A percentile compares a stretch with the other conserved stretches of the same genome.
These are phyloP conservation scores for Ceratobasidium papillatum DNA, from an alignment of 1,284 basidiomycete species.

Conservation along the genomic window DNA sequence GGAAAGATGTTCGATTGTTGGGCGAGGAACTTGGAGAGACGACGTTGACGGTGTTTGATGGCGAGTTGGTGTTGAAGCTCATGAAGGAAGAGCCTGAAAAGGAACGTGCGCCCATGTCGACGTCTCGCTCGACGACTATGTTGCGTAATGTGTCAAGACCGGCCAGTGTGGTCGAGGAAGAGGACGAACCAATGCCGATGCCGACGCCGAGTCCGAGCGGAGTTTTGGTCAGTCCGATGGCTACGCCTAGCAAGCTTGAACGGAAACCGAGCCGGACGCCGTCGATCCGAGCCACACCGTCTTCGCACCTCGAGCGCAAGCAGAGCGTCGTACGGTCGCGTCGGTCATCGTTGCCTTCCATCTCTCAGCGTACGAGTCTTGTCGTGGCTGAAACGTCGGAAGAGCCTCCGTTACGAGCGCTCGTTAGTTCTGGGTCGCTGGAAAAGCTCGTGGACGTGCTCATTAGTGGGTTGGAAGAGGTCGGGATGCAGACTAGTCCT, in stretches of 20 bases:
- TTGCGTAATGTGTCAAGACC: constrained; percentile 31
- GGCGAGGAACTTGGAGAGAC: constrained; percentile 54
- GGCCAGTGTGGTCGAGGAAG: constrained; percentile 28
- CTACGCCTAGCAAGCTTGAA: constrained; percentile 51
- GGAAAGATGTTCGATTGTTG: constrained; percentile 16
- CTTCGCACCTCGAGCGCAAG: constrained; percentile 74
- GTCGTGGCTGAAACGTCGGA: constrained; percentile 58
- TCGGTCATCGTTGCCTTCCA: constrained; percentile 76
- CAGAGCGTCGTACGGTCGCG: constrained; percentile 65
- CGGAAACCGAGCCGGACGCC: constrained; percentile 63
- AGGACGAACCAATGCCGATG: constrained; percentile 1
- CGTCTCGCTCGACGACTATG: constrained; percentile 19
- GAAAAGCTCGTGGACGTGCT: constrained; percentile 76
- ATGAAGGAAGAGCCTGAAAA: constrained; percentile 27
- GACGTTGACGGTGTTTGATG: constrained; percentile 73
- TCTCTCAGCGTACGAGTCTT: constrained; percentile 66
- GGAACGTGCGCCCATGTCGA: constrained; percentile 1
- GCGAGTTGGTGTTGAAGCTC: constrained; percentile 67
- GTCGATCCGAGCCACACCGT: constrained; percentile 73
- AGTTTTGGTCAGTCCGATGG: constrained; percentile 47
- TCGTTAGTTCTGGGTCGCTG: constrained; percentile 78
- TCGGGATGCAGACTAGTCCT: constrained; percentile 68
- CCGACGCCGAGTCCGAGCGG: constrained; percentile 4
- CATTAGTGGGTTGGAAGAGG: constrained; percentile 76
- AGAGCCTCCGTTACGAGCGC: constrained; percentile 73